phyloP scores from a whole-genome alignment of 1,284 basidiomycete genomes.

The Papiliotrema flavescens region DNA sequence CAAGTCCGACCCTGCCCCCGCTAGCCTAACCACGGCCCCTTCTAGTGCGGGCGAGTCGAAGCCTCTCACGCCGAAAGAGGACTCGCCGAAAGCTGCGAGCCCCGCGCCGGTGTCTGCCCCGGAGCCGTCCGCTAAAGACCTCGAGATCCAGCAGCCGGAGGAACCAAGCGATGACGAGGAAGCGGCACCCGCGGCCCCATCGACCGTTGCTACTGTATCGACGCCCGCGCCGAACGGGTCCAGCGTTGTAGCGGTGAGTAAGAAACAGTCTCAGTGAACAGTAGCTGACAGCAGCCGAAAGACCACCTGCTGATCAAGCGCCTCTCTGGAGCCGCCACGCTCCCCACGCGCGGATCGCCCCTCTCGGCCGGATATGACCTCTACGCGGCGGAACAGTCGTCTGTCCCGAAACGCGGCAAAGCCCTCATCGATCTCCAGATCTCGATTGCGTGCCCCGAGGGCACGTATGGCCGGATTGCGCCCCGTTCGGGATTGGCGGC shows the following conservation, averaged over 20 bases:
- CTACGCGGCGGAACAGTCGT: conserved; percentile 75
- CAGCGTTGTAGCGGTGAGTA: conserved; percentile 10
- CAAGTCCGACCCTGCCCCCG: conserved; percentile 9
- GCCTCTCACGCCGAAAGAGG: neutral
- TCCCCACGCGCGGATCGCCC: conserved; percentile 84
- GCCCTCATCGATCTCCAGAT: conserved; percentile 88
- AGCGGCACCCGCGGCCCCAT: neutral
- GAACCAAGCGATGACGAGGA: conserved; percentile 32
- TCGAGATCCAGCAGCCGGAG: conserved; percentile 42
- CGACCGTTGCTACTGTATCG: neutral
- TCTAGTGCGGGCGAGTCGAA: neutral
- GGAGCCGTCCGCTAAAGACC: conserved; percentile 24
- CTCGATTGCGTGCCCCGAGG: conserved; percentile 90
- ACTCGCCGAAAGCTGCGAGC: too few species aligned
- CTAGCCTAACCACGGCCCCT: neutral
- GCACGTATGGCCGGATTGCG: conserved; percentile 94
- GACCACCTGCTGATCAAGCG: conserved; percentile 72
- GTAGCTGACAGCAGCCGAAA: conserved; percentile 15
- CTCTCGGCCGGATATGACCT: conserved; percentile 93
- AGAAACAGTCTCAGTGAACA: neutral
- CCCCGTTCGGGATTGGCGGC: conserved; percentile 91
- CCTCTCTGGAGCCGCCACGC: conserved; percentile 72
- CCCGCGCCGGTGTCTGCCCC: conserved; percentile 21
- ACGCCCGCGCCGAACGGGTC: conserved; percentile 8
- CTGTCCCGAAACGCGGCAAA: conserved; percentile 79